A percentile compares a stretch with the other conserved stretches of the same genome.
Evolutionary conservation across 2,329 filamentous ascomycete genomes (phyloP).

Genomic region (Talaromyces sp.): DNA sequence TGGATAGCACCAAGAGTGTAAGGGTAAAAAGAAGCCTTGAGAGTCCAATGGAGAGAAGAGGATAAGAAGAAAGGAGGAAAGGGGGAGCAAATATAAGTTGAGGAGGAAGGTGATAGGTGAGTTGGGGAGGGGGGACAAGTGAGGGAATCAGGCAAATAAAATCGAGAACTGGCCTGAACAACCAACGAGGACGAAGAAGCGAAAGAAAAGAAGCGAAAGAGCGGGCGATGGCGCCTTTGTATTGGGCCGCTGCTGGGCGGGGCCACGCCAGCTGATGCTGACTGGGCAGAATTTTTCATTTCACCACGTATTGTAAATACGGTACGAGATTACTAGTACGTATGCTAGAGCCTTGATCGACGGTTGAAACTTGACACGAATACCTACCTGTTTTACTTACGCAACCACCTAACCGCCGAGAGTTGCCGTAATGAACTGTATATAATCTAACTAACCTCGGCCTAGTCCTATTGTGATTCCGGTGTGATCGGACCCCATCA

Average conservation of each 20-base stretch:
- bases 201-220: slow-evolving; percentile 37
- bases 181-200: slow-evolving; percentile 46
- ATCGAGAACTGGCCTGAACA: slow-evolving; percentile 25
- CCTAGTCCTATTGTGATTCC: slow-evolving; percentile 4
- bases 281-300: slow-evolving; percentile 21
- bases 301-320: not conserved
- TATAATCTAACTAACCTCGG: not conserved
- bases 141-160: slow-evolving; percentile 6
- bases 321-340: not conserved
- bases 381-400: not conserved
- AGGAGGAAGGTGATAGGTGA: slow-evolving; percentile 10
- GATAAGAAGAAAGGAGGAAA: slow-evolving; percentile 11
- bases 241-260: slow-evolving; percentile 27
- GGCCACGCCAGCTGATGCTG: slow-evolving; percentile 25
- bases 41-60: slow-evolving; percentile 20
- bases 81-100: slow-evolving; percentile 13
- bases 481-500: slow-evolving; percentile 8
- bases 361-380: not conserved
- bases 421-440: not conserved
- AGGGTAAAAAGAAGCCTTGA: not conserved
- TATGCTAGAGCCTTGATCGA: not conserved
- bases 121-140: not conserved
- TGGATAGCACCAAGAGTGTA: slow-evolving; percentile 24
- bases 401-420: not conserved
- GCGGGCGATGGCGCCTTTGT: slow-evolving; percentile 45